These are phyloP conservation scores for Vinca major DNA, from an alignment of 305 asterid genomes.

Conservation along the genomic window DNA sequence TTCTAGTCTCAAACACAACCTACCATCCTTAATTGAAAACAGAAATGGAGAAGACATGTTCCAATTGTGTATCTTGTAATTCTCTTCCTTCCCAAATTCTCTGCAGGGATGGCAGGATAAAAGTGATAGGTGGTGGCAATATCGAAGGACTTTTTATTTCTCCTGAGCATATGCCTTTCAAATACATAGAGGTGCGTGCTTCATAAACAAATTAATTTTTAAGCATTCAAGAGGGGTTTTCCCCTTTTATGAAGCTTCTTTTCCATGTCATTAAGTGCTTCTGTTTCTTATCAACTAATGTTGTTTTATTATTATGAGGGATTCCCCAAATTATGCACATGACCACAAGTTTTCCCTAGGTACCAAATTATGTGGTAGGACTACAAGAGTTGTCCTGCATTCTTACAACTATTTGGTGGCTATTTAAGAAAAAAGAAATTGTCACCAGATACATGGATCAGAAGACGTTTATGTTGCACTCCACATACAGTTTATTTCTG, in stretches of 20 bases:
- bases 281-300: neutral
- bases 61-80: neutral
- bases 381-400: neutral
- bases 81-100: neutral
- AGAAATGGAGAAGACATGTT: neutral
- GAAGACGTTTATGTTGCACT: neutral
- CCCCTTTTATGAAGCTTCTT: neutral
- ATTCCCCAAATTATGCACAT: neutral
- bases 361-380: neutral
- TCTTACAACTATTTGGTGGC: neutral
- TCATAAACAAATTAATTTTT: constrained; percentile 11
- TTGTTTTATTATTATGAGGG: neutral
- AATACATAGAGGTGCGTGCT: constrained; percentile 69
- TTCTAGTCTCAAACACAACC: neutral
- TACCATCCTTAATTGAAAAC: neutral
- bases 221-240: neutral
- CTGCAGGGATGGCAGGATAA: constrained; percentile 87
- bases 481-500: neutral
- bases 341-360: neutral
- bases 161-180: constrained; percentile 61
- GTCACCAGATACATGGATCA: neutral
- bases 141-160: constrained; percentile 74
- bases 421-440: neutral
- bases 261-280: neutral
- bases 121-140: constrained; percentile 82